Evolutionary conservation across 2,329 filamentous ascomycete genomes (phyloP).

Genomic region (Aurifilum marmelostoma): DNA sequence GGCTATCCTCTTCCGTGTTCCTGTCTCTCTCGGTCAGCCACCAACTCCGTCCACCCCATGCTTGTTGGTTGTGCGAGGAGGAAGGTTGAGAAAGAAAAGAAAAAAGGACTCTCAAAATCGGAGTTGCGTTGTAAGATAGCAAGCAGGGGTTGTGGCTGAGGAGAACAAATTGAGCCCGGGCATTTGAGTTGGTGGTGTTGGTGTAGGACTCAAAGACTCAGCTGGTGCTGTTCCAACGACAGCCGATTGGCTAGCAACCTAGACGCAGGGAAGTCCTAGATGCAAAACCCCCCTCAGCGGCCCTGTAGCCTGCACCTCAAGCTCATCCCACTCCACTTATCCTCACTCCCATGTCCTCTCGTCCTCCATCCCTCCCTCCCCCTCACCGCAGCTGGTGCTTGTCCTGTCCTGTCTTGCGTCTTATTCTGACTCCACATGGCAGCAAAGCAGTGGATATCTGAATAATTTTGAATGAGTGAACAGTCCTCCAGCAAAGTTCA

Average conservation of each 20-base stretch:
- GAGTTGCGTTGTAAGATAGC: background rate
- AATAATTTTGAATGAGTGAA: background rate
- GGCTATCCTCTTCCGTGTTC: background rate
- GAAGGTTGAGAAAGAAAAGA: background rate
- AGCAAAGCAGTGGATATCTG: background rate
- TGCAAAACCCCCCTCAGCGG: background rate
- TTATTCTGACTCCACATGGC: background rate
- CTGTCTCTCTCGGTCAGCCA: background rate
- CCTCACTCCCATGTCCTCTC: background rate
- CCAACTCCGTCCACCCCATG: background rate
- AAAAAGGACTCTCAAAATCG: background rate
- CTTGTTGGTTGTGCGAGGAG: background rate
- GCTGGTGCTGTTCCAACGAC: background rate
- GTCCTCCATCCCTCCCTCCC: background rate
- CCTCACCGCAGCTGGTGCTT: background rate
- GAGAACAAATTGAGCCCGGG: background rate
- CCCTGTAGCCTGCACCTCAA: background rate
- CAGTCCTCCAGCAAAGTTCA: background rate
- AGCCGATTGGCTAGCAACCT: background rate
- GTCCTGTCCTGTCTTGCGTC: background rate
- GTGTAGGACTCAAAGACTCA: constrained; percentile 11
- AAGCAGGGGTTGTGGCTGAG: background rate
- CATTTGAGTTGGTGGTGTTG: constrained; percentile 4
- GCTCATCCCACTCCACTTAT: background rate
- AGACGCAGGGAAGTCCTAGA: constrained; percentile 5